Percentiles rank a stretch among this genome's conserved stretches.
phyloP scores from a whole-genome alignment of 108 stramenopile genomes.

The Cyclotella cryptica region DNA sequence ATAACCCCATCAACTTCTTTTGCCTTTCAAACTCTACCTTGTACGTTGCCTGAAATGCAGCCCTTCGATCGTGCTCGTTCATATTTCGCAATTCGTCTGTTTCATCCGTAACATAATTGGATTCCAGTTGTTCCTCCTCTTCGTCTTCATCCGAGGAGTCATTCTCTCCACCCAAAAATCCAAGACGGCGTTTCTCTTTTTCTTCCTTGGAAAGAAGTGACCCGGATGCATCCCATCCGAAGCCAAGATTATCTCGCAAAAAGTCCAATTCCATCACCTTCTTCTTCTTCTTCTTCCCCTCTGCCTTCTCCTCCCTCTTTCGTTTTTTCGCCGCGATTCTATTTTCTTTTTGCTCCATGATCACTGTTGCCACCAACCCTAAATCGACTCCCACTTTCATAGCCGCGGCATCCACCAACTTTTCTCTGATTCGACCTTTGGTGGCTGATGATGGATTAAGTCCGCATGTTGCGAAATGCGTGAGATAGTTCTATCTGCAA shows the following conservation, averaged over 20 bases:
- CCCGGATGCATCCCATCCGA: constrained; percentile 40
- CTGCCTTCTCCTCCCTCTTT: constrained; percentile 39
- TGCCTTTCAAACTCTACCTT: constrained; percentile 75
- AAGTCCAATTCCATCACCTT: constrained; percentile 50
- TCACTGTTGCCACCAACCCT: constrained; percentile 56
- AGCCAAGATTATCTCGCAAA: constrained; percentile 80
- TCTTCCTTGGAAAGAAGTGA: constrained; percentile 45
- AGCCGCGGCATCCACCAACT: constrained; percentile 86
- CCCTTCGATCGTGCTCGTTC: constrained; percentile 71
- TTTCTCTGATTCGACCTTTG: constrained; percentile 59
- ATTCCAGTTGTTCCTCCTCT: constrained; percentile 37
- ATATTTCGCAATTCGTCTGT: constrained; percentile 57
- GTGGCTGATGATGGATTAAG: constrained; percentile 49
- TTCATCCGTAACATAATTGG: constrained; percentile 58
- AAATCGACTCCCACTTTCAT: constrained; percentile 77
- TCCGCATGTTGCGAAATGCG: no score
- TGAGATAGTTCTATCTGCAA: no score
- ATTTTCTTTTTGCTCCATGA: constrained; percentile 59
- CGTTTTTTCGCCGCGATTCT: constrained; percentile 44
- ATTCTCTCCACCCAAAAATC: constrained; percentile 51
- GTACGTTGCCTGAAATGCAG: constrained; percentile 80
- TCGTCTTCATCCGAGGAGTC: constrained; percentile 54
- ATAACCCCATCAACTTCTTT: constrained; percentile 49
- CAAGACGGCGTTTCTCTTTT: constrained; percentile 49
- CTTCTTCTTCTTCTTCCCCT: constrained; percentile 34